Evolutionary conservation across 176 grass and related monocot species (phyloP), one percentile per base, ranked within the genome.

Genomic region (Carex cristatella): DNA sequence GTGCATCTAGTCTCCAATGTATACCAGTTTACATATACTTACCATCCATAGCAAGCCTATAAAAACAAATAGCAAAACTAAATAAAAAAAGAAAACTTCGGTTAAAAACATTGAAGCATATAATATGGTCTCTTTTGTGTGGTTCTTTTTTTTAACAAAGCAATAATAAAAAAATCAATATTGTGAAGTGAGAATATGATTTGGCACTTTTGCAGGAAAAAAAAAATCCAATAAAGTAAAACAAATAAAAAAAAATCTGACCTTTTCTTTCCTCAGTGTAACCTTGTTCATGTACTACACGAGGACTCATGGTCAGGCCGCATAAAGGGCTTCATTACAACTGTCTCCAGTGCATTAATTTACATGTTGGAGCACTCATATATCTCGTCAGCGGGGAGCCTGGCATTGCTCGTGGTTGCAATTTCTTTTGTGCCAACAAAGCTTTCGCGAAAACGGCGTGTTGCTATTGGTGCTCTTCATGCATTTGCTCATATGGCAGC

Each of bases 361-460:
- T 95, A 95, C 88, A 95, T 98, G 83, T 88, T 98, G 81, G 91
- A 98, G 65, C 91, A 91, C 69, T 98, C 95, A 37, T 95, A 93
- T 89, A 86, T 98, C 65, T 98, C 95, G 68, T 89, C 91, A 86
- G 69, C 86, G 6, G 91, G 89, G 85, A 90, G 87, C 86, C 69
- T 98, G 44, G 85, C 86, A 33, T 91, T 98, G 84, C 77, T 90
- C 86, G 68, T 94, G 65, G 88, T 87, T 15, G 92, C 95, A 42
- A 90, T 90, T 84, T 93, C 86, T 57, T 98, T 98, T 73, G 93
- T 94, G 74, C 91, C 95, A 82, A 93, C 95, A 46, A 98, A 98
- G 91, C 80, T 98, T 63, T 94, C 95, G 30, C 84, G 92, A 48
- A 98, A 78, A 81, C 94, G 85, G 65, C 90, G 95, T 57, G 92